These are phyloP conservation scores for Kregervanrija delftensis DNA, from an alignment of 805 yeast genomes.

Conservation along the genomic window DNA sequence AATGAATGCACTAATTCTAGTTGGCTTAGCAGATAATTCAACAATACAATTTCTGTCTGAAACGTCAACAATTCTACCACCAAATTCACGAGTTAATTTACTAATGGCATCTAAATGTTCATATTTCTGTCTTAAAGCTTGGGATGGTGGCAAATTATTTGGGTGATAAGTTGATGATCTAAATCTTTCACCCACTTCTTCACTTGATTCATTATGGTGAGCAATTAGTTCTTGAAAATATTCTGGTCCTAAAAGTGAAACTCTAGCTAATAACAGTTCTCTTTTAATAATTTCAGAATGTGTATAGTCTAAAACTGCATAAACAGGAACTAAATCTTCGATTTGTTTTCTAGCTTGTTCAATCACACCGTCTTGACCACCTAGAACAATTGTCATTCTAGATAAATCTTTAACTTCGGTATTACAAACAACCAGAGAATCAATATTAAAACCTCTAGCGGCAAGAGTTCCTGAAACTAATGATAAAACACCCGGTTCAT, in stretches of 20 bases:
- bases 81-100: conserved; percentile 75
- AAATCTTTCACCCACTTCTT: conserved; percentile 36
- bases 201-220: conserved; percentile 57
- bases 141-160: conserved; percentile 79
- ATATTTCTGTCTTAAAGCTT: conserved; percentile 91
- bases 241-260: conserved; percentile 94
- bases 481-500: conserved; percentile 96
- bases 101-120: conserved; percentile 80
- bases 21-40: conserved; percentile 91
- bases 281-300: conserved; percentile 84
- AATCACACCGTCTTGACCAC: conserved; percentile 91
- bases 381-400: conserved; percentile 92
- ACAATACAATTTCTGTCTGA: conserved; percentile 91
- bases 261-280: conserved; percentile 86
- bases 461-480: conserved; percentile 93
- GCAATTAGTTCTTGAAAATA: conserved; percentile 91
- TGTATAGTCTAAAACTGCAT: conserved; percentile 94
- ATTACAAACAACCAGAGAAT: conserved; percentile 91
- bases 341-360: conserved; percentile 98
- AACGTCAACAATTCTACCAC: conserved; percentile 88
- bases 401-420: conserved; percentile 94
- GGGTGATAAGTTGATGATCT: conserved; percentile 65
- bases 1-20: conserved; percentile 79
- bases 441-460: conserved; percentile 97
- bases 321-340: conserved; percentile 96